Percentiles rank a stretch among this genome's conserved stretches.
These are phyloP conservation scores for Salvia splendens DNA, from an alignment of 257 asterid species.

Conservation along the genomic window DNA sequence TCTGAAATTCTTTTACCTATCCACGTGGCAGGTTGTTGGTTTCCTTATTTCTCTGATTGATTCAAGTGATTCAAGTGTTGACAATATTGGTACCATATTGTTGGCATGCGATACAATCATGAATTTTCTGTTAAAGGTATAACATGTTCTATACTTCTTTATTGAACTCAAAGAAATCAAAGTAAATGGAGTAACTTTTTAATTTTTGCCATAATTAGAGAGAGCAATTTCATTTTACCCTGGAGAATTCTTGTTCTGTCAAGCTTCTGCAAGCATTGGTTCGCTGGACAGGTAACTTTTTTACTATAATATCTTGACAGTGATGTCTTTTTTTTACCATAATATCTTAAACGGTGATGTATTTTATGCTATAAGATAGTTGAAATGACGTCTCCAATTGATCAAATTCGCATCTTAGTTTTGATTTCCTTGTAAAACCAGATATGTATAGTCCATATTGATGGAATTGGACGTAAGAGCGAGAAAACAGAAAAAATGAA, in stretches of 20 bases:
- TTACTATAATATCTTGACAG: slow-evolving; percentile 17
- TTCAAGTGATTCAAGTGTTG: slow-evolving; percentile 41
- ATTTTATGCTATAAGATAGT: background rate
- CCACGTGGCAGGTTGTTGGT: slow-evolving; percentile 57
- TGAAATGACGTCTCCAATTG: background rate
- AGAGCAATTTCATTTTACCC: slow-evolving; percentile 37
- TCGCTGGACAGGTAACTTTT: slow-evolving; percentile 59
- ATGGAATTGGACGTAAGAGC: slow-evolving; percentile 14
- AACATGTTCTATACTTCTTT: slow-evolving; percentile 3
- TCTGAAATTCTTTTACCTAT: slow-evolving; percentile 5
- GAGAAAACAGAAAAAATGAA: background rate
- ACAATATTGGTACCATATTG: slow-evolving; percentile 49
- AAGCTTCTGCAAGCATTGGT: slow-evolving; percentile 67
- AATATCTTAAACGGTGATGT: slow-evolving; percentile 1
- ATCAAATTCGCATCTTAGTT: background rate
- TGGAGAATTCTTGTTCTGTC: slow-evolving; percentile 49
- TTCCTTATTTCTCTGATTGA: slow-evolving; percentile 56
- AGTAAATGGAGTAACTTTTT: slow-evolving; percentile 8
- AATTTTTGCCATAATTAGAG: slow-evolving; percentile 40
- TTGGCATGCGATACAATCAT: slow-evolving; percentile 86
- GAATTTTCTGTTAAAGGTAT: slow-evolving; percentile 71
- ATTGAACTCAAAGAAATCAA: slow-evolving; percentile 18
- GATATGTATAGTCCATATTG: slow-evolving; percentile 9
- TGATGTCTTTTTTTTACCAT: background rate
- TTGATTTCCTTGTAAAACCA: slow-evolving; percentile 4